Evolutionary conservation across 306 rosid species (phyloP).

Genomic region (Senna siamea): DNA sequence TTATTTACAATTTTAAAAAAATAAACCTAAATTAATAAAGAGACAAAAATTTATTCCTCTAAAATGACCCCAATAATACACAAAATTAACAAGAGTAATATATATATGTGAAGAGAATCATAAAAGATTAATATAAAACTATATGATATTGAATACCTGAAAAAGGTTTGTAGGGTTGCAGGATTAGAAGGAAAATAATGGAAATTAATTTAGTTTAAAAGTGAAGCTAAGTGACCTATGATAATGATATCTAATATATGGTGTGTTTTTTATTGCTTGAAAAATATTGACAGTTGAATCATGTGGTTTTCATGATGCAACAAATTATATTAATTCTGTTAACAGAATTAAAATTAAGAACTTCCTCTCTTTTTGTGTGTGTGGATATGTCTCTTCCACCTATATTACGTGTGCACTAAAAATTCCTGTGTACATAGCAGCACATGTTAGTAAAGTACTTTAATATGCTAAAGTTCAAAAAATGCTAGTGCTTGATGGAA

Average conservation of each 20-base stretch:
- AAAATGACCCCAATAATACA: background rate
- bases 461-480: background rate
- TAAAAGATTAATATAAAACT: background rate
- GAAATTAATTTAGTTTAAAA: background rate
- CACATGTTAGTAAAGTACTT: constrained; percentile 13
- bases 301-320: constrained; percentile 66
- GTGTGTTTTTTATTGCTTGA: constrained; percentile 35
- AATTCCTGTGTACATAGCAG: background rate
- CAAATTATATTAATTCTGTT: constrained; percentile 31
- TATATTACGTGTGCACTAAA: constrained; percentile 33
- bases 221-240: background rate
- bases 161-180: constrained; percentile 19
- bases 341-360: constrained; percentile 20
- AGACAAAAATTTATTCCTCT: too few relatives aligned
- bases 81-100: background rate
- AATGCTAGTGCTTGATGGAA: constrained; percentile 7
- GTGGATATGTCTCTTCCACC: constrained; percentile 32
- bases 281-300: constrained; percentile 63
- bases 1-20: too few relatives aligned
- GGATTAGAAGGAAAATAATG: constrained; percentile 8
- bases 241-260: constrained; percentile 10
- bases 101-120: background rate
- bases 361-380: constrained; percentile 38
- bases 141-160: too few relatives aligned
- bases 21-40: too few relatives aligned